These are phyloP conservation scores for Cyberlindnera maritima DNA, from an alignment of 805 yeast species.

Conservation along the genomic window DNA sequence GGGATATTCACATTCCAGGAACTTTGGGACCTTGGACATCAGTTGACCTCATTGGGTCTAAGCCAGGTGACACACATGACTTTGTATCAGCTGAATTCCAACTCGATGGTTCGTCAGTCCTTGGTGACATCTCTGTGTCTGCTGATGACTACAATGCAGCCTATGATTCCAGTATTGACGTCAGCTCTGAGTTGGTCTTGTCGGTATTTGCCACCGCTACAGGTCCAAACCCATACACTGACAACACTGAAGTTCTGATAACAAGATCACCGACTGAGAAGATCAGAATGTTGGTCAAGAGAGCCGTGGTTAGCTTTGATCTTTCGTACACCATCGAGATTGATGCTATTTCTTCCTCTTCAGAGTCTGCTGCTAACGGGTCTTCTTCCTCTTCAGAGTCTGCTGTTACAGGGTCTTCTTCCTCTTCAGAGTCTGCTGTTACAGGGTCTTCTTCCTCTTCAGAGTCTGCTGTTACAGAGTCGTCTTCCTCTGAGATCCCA, in stretches of 20 bases:
- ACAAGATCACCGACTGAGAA: conserved; percentile 18
- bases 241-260: conserved; percentile 22
- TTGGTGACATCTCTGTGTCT: neutral
- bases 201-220: conserved; percentile 51
- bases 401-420: neutral
- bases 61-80: conserved; percentile 25
- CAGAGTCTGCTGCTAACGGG: neutral
- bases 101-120: conserved; percentile 37
- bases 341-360: neutral
- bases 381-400: neutral
- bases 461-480: neutral
- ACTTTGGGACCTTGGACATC: conserved; percentile 58
- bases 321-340: neutral
- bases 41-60: conserved; percentile 44
- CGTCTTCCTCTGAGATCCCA: neutral
- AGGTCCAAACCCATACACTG: conserved; percentile 58
- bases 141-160: conserved; percentile 1
- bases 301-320: neutral
- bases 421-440: neutral
- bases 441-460: neutral
- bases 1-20: conserved; percentile 38
- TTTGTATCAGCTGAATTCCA: conserved; percentile 33
- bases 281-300: conserved; percentile 8
- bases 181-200: conserved; percentile 23
- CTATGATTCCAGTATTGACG: conserved; percentile 39